Evolutionary conservation across 129 eudicot genomes (phyloP).

Genomic region (Chrysanthemum makinoi): DNA sequence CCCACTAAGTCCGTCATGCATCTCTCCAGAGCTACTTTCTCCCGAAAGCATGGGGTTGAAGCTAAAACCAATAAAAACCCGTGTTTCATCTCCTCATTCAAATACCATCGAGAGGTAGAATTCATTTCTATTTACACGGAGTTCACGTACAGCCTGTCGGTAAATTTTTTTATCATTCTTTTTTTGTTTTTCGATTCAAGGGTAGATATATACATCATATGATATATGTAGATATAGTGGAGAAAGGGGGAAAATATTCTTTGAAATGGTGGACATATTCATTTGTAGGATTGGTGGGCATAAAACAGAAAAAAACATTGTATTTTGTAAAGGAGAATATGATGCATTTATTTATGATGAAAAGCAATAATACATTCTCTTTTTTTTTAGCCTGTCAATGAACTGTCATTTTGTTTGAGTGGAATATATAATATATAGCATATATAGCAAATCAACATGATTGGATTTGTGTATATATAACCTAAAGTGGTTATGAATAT

Average conservation of each 20-base stretch:
- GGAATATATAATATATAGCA: slow-evolving; percentile 7
- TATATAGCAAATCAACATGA: slow-evolving; percentile 18
- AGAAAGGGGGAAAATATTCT: slow-evolving; percentile 33
- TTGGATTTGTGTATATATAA: slow-evolving; percentile 12
- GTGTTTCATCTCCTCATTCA: slow-evolving; percentile 36
- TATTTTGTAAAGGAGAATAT: slow-evolving; percentile 39
- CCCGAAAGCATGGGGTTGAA: slow-evolving; percentile 99
- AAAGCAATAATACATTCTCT: slow-evolving; percentile 22
- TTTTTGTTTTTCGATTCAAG: slow-evolving; percentile 21
- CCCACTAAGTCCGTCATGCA: slow-evolving; percentile 82
- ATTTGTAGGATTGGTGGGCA: slow-evolving; percentile 37
- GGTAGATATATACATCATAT: slow-evolving; percentile 30
- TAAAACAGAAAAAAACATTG: slow-evolving; percentile 39
- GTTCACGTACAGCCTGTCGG: slow-evolving; percentile 27
- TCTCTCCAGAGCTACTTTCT: slow-evolving; percentile 83
- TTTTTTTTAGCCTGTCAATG: slow-evolving; percentile 32
- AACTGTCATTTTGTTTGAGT: slow-evolving; percentile 29
- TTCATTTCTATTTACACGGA: not conserved
- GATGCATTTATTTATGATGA: slow-evolving; percentile 28
- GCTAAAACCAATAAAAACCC: slow-evolving; percentile 93
- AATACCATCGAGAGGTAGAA: slow-evolving; percentile 12
- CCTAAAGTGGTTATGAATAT: slow-evolving; percentile 24
- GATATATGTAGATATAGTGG: slow-evolving; percentile 39
- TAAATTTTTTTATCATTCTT: slow-evolving; percentile 17
- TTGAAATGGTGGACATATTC: slow-evolving; percentile 35